Conservation (phyloP, 164 flowering plant genomes). For the Vitis rupestris region DNA sequence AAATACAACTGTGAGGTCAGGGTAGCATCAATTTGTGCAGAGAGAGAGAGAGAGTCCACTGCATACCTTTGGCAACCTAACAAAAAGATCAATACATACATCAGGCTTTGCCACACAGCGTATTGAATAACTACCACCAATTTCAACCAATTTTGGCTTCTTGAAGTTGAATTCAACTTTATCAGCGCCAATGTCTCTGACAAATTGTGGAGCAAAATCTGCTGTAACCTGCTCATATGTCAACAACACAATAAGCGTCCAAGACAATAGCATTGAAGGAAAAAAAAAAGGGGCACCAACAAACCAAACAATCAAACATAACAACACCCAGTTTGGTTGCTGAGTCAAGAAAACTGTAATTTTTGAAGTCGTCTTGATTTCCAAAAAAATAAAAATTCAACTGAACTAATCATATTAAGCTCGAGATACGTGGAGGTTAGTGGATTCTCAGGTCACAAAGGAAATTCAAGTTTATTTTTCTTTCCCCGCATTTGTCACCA, state of each 20-base stretch:
- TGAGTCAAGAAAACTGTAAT: not conserved
- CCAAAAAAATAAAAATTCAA: too few relatives aligned
- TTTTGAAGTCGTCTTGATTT: too few relatives aligned
- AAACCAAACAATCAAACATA: too few relatives aligned
- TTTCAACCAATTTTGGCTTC: conserved; percentile 56
- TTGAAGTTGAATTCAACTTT: conserved; percentile 76
- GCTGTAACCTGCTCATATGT: conserved; percentile 53
- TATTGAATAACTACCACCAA: conserved; percentile 79
- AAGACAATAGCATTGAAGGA: not conserved
- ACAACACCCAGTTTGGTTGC: not conserved
- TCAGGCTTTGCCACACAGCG: conserved; percentile 58
- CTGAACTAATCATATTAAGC: too few relatives aligned
- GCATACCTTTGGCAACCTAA: conserved; percentile 83
- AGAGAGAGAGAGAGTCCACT: too few relatives aligned
- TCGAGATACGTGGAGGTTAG: too few relatives aligned
- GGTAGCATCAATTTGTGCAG: too few relatives aligned
- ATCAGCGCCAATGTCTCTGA: conserved; percentile 74
- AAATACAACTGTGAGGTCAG: too few relatives aligned
- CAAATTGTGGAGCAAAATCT: conserved; percentile 69
- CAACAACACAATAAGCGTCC: not conserved
- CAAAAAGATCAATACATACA: conserved; percentile 61
- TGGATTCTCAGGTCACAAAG: too few relatives aligned
- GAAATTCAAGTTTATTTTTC: too few relatives aligned
- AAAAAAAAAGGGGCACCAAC: too few relatives aligned
- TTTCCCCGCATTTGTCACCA: too few relatives aligned